Evolutionary conservation across 1,284 basidiomycete species (phyloP), one percentile per base, ranked within the genome.

Genomic region (Blastosporella zonata): DNA sequence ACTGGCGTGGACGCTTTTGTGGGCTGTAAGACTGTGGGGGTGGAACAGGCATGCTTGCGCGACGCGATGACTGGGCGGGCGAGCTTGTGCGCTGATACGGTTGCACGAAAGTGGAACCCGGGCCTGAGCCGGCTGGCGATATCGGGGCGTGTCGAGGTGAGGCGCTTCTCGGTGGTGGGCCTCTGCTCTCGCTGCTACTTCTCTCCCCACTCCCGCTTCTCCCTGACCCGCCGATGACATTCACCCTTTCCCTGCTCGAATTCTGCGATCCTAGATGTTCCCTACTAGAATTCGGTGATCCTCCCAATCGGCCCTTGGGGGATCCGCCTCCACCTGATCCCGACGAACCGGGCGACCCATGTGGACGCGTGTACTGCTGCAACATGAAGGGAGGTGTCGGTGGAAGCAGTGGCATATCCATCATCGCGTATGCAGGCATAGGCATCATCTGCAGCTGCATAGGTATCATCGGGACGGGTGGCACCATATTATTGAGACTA

Each of bases 351-450:
- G 64, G 60, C 6, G 65, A 65, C 1, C 61, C 58, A 13, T 63
- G 62, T 29, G 62, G 65, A 17, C 67, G 62, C n/a, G 67, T 56
- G 49, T 68, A 67, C 27, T 80, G 74, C 53, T 79, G 78, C 67
- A 82, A 74, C 82, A 88, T 87, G 65, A 88, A 88, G 12, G 86
- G 84, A 22, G 85, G 77, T 1, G 79, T 73, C 1, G 85, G 86
- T n/a, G 85, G 86, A 28, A 88, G 71, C 9, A 88, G 69, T 9
- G 85, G 83, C 75, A 79, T 78, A 42, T 80, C 76, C 62, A 74
- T 62, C 55, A 64, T 65, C 6, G 54, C 47, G 48, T 67, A 71
- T 29, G 68, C 60, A 43, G 68, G 66, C 35, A 68, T 50, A 3
- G 65, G 63, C 39, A 70, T 60, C 29, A 57, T 52, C 9, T 61